Evolutionary conservation across 768 basidiomycete species (phyloP).

Genomic region (Naganishia onofrii): DNA sequence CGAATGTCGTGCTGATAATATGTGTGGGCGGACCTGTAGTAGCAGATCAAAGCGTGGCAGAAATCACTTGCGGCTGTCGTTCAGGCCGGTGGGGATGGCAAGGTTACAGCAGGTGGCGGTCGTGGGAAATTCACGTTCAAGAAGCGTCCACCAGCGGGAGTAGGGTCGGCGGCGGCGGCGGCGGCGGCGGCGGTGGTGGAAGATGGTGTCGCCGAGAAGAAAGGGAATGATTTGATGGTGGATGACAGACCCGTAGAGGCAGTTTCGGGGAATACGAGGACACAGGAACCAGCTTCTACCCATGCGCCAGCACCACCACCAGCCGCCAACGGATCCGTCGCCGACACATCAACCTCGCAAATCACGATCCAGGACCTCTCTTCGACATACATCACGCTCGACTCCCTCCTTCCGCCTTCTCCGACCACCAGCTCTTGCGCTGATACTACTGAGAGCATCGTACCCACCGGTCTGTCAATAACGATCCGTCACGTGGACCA

Average conservation of each 20-base stretch:
- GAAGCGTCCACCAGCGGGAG: too few species aligned
- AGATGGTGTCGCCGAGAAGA: not conserved
- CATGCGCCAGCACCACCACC: not conserved
- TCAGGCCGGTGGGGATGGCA: not conserved
- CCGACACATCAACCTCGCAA: not conserved
- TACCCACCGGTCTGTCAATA: slow-evolving; percentile 1
- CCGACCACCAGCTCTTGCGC: too few species aligned
- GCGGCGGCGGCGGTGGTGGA: not conserved
- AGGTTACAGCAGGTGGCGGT: not conserved
- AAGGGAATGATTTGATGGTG: not conserved
- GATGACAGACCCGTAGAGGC: not conserved
- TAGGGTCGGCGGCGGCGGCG: too few species aligned
- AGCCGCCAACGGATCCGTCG: not conserved
- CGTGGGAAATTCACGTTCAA: not conserved
- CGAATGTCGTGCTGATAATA: not conserved
- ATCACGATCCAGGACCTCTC: slow-evolving; percentile 5
- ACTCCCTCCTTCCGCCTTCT: not conserved
- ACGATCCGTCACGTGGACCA: not conserved
- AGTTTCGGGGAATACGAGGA: not conserved
- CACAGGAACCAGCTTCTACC: not conserved
- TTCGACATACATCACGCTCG: slow-evolving; percentile 6
- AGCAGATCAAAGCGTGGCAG: slow-evolving; percentile 23
- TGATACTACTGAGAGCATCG: not conserved
- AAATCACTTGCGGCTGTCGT: not conserved
- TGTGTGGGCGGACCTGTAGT: not conserved